Evolutionary conservation across 2,329 filamentous ascomycete species (phyloP).

Genomic region (Microthyrium microscopicum): DNA sequence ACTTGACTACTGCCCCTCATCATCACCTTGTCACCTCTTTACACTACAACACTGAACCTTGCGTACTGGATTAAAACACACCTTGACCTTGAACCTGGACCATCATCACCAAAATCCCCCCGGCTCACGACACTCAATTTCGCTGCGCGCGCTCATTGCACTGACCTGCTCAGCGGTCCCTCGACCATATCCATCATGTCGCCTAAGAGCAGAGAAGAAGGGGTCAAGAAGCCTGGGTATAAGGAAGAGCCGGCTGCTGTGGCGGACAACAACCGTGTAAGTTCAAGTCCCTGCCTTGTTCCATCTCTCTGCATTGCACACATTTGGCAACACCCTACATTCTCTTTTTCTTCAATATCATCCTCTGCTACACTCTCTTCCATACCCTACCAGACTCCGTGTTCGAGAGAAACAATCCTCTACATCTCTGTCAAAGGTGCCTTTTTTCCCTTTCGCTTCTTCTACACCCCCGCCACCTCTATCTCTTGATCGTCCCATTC

Average conservation of each 20-base stretch:
- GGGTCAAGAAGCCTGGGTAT: conserved; percentile 21
- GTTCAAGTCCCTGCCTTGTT: conserved; percentile 18
- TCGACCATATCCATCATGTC: conserved; percentile 18
- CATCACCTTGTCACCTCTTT: not conserved
- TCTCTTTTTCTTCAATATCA: conserved; percentile 1
- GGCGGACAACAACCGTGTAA: conserved; percentile 26
- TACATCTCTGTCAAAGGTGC: conserved; percentile 2
- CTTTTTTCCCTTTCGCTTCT: conserved; percentile 1
- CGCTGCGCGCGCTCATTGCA: not conserved
- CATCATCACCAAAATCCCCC: not conserved
- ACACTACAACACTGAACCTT: not conserved
- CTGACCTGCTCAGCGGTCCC: not conserved
- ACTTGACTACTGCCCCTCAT: not conserved
- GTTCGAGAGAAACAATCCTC: too few relatives aligned
- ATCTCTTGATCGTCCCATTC: not conserved
- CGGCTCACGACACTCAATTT: not conserved
- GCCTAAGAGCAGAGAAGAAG: conserved; percentile 20
- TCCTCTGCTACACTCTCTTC: not conserved
- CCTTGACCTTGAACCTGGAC: not conserved
- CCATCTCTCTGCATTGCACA: conserved; percentile 3
- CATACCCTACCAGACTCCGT: not conserved
- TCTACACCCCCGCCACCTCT: not conserved
- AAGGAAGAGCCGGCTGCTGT: conserved; percentile 28
- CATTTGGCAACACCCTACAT: conserved; percentile 2
- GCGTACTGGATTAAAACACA: not conserved